A percentile compares a stretch with the other conserved stretches of the same genome.
These are phyloP conservation scores for Linum usitatissimum DNA, from an alignment of 345 rosid species.

Conservation along the genomic window DNA sequence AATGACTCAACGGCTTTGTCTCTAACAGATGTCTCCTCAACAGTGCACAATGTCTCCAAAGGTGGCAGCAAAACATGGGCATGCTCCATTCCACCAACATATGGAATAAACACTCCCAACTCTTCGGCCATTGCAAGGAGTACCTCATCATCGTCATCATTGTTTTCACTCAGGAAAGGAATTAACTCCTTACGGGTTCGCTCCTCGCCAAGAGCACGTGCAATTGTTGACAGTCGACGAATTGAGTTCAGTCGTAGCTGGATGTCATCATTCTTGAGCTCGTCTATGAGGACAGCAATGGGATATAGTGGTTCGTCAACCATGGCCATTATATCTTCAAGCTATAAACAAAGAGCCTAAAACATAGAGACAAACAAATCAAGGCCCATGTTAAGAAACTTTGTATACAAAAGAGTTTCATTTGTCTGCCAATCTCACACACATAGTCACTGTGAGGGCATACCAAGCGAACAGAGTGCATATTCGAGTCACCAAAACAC, in stretches of 20 bases:
- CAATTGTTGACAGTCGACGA: conserved; percentile 79
- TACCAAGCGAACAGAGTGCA: not conserved
- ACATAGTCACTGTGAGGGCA: not conserved
- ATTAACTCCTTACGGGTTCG: conserved; percentile 82
- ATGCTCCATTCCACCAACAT: conserved; percentile 82
- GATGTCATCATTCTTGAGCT: conserved; percentile 90
- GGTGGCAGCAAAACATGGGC: conserved; percentile 73
- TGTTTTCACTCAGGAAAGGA: conserved; percentile 84
- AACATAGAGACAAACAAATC: not conserved
- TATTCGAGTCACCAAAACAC: no score
- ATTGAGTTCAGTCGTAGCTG: conserved; percentile 89
- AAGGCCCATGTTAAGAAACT: not conserved
- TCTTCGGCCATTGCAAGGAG: conserved; percentile 95
- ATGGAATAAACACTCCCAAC: conserved; percentile 79
- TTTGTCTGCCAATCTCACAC: not conserved
- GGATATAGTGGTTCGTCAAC: conserved; percentile 85
- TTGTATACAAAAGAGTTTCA: not conserved
- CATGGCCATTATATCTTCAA: conserved; percentile 43
- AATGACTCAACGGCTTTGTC: conserved; percentile 79
- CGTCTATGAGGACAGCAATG: conserved; percentile 77
- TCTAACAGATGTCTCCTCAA: conserved; percentile 92
- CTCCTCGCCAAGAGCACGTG: conserved; percentile 95
- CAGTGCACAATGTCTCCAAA: conserved; percentile 69
- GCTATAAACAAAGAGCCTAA: not conserved
- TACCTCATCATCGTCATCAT: conserved; percentile 93